These are phyloP conservation scores for Apophysomyces ossiformis DNA, from an alignment of 371 early-diverging fungal species.

Conservation along the genomic window DNA sequence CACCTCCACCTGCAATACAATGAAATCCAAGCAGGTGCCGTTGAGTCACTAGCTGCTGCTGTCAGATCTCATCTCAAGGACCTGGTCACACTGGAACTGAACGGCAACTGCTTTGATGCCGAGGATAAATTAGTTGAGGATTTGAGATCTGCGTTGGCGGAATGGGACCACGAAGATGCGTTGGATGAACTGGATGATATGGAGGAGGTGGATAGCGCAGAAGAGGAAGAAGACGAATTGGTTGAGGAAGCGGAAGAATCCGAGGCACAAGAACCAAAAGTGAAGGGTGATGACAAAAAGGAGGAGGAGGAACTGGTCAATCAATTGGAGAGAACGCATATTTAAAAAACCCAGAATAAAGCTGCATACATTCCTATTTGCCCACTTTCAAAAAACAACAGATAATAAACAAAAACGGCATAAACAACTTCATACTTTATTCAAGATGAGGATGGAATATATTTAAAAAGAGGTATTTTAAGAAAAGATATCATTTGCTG, in stretches of 20 bases:
- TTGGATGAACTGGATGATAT: conserved; percentile 95
- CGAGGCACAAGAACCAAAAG: conserved; percentile 33
- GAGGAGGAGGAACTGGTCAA: conserved; percentile 43
- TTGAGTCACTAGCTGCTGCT: conserved; percentile 67
- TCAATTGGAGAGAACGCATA: conserved; percentile 47
- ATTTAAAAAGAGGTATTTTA: neutral
- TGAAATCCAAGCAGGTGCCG: conserved; percentile 83
- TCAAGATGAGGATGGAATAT: neutral
- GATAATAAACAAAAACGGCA: neutral
- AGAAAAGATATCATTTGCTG: conserved; percentile 25
- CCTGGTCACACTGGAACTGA: conserved; percentile 78
- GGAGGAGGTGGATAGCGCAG: conserved; percentile 83
- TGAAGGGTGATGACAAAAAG: conserved; percentile 19
- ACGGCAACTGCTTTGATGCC: conserved; percentile 90
- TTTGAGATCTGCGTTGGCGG: conserved; percentile 72
- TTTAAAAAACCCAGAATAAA: conserved; percentile 29
- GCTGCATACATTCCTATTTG: neutral
- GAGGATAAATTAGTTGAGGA: conserved; percentile 77
- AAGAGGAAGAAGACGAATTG: conserved; percentile 60
- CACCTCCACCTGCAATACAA: conserved; percentile 83
- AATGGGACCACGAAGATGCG: conserved; percentile 74
- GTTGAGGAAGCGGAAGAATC: conserved; percentile 40
- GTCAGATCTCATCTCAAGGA: conserved; percentile 63
- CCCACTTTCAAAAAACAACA: conserved; percentile 4
- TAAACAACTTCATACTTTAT: neutral